These are phyloP conservation scores for Cladorrhinum sp. DNA, from an alignment of 2,329 filamentous ascomycete species.

Conservation along the genomic window DNA sequence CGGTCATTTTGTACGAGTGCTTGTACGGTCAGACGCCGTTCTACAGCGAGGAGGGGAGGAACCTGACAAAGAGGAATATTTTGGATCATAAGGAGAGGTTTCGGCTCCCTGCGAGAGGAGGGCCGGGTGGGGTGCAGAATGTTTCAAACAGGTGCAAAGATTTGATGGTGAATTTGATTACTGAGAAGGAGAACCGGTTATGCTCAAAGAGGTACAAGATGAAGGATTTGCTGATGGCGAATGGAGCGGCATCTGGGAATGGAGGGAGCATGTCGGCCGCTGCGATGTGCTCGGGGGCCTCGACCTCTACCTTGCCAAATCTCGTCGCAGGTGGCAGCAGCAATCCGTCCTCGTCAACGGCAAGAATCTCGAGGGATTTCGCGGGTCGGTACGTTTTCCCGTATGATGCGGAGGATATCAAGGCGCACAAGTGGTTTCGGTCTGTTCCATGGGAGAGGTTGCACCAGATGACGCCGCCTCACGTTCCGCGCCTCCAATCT, in stretches of 20 bases:
- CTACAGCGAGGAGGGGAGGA: slow-evolving; percentile 70
- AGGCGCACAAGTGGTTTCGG: slow-evolving; percentile 80
- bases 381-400: slow-evolving; percentile 67
- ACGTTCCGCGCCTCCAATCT: slow-evolving; percentile 68
- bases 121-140: neutral
- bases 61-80: slow-evolving; percentile 84
- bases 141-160: slow-evolving; percentile 73
- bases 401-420: slow-evolving; percentile 86
- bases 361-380: slow-evolving; percentile 28
- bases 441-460: slow-evolving; percentile 75
- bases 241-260: neutral
- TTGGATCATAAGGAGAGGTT: slow-evolving; percentile 69
- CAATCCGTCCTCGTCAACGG: neutral
- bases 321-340: neutral
- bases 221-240: slow-evolving; percentile 48
- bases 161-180: slow-evolving; percentile 69
- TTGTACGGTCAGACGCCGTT: slow-evolving; percentile 91
- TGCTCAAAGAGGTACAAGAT: slow-evolving; percentile 72
- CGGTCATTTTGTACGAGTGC: slow-evolving; percentile 92
- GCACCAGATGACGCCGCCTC: slow-evolving; percentile 69
- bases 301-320: neutral
- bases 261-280: slow-evolving; percentile 1
- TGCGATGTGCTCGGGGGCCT: neutral
- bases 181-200: slow-evolving; percentile 71
- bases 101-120: slow-evolving; percentile 58